Conservation (phyloP, 805 yeast species). For the Candida mattraensis region DNA sequence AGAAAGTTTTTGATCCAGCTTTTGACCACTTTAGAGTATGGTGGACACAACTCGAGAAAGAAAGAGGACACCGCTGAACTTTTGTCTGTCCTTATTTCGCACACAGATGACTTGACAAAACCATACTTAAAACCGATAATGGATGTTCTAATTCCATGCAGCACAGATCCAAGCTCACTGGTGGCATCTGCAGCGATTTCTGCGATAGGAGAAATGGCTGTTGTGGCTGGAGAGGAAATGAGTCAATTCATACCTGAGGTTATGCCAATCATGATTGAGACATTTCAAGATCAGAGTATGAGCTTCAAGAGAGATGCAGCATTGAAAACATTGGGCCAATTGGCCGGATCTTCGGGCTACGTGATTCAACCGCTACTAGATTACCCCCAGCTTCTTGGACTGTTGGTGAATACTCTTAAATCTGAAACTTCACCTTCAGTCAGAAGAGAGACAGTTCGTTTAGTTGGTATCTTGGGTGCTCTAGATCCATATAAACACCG, state of each 20-base stretch:
- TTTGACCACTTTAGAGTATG: constrained; percentile 80
- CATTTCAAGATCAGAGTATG: constrained; percentile 92
- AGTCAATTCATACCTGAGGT: constrained; percentile 66
- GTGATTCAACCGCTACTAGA: constrained; percentile 92
- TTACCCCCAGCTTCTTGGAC: constrained; percentile 84
- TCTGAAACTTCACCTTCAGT: constrained; percentile 74
- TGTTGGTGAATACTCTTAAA: constrained; percentile 76
- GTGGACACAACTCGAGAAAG: constrained; percentile 64
- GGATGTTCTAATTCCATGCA: constrained; percentile 75
- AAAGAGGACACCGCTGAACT: constrained; percentile 86
- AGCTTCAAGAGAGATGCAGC: constrained; percentile 88
- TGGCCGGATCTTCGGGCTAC: constrained; percentile 89
- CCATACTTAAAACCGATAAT: constrained; percentile 93
- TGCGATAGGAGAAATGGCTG: constrained; percentile 86
- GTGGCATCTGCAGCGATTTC: constrained; percentile 84
- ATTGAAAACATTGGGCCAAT: constrained; percentile 79
- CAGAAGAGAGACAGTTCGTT: constrained; percentile 82
- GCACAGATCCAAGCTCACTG: constrained; percentile 67
- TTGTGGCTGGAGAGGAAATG: constrained; percentile 86
- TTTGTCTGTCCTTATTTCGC: constrained; percentile 68
- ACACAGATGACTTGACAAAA: constrained; percentile 78
- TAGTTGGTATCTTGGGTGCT: constrained; percentile 94
- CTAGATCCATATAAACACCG: constrained; percentile 94
- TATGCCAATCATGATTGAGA: constrained; percentile 85
- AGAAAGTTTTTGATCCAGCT: constrained; percentile 84